Evolutionary conservation across 208 protist genomes (phyloP), one percentile per base, ranked within the genome.

Genomic region (Trichomonas gallinae): DNA sequence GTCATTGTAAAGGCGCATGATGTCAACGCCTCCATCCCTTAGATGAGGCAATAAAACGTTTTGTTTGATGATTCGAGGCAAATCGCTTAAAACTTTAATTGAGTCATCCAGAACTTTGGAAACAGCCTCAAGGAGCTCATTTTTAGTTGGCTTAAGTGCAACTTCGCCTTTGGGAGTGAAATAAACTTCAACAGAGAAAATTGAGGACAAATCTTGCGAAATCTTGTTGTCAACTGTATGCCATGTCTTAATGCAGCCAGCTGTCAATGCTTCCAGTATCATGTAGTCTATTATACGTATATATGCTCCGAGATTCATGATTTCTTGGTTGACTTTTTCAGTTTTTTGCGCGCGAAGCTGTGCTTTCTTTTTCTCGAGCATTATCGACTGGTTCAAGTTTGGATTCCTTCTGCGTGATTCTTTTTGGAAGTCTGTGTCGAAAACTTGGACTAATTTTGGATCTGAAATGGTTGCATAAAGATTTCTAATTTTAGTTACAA

Each of bases 121-220:
- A 93, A 93, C 26, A 38, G 87, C 26, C 38, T 93, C 26, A 17
- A 93, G 31, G 13, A 93, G 44, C 23, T 93, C 87, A 34, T 93
- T 51, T 51, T 48, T 48, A 21, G 45, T 38, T 93, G 87, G 87
- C 10, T 48, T 48, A 11, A 93, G 51, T 10, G 13, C 31, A 93
- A 93, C 87, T 51, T 93, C 34, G n/a, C 87, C 87, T 38, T 93
- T 40, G 10, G 44, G 21, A 51, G 23, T 93, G 46, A 51, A 93
- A 58, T 34, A 42, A 38, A 93, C 87, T 58, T 93, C 87, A 93
- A 93, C 87, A 48, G 42, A 44, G 46, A 93, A 93, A 51, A 93
- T 93, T 38, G 87, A 44, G n/a, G 6, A 31, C 6, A 34, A 23
- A 48, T 93, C n/a, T 93, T 93, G 15, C n/a, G 40, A 93, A 51